A percentile compares a stretch with the other conserved stretches of the same genome.
Conservation (phyloP, 345 rosid genomes). For the Syzygium aqueum region DNA sequence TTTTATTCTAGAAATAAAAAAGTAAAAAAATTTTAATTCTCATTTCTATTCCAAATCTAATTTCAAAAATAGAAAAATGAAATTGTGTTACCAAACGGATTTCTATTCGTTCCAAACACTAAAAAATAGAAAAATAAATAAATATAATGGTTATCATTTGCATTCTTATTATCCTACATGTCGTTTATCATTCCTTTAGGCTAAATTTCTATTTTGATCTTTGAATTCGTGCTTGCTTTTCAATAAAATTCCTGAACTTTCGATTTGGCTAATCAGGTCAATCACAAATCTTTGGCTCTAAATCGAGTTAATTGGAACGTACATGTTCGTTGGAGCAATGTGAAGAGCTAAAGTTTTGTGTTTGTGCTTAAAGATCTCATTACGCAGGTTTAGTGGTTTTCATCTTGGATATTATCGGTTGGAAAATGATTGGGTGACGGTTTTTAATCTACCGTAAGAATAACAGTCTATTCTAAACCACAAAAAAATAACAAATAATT, state of each 20-base stretch:
- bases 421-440: no score
- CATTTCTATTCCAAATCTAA: no score
- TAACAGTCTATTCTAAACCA: no score
- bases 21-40: no score
- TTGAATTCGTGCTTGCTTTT: not conserved
- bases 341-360: not conserved
- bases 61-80: no score
- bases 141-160: no score
- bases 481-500: no score
- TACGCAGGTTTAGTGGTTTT: not conserved
- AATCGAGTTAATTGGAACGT: not conserved
- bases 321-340: not conserved
- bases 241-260: not conserved
- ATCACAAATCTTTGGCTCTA: not conserved
- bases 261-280: not conserved
- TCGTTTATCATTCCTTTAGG: fast-evolving
- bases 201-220: not conserved
- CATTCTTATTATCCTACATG: fast-evolving
- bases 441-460: no score
- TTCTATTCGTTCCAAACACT: no score
- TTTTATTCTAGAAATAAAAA: no score
- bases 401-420: not conserved
- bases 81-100: no score
- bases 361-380: not conserved
- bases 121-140: no score